These are phyloP conservation scores for Polygonum maritimum DNA, from an alignment of 148 eudicot species.

Conservation along the genomic window DNA sequence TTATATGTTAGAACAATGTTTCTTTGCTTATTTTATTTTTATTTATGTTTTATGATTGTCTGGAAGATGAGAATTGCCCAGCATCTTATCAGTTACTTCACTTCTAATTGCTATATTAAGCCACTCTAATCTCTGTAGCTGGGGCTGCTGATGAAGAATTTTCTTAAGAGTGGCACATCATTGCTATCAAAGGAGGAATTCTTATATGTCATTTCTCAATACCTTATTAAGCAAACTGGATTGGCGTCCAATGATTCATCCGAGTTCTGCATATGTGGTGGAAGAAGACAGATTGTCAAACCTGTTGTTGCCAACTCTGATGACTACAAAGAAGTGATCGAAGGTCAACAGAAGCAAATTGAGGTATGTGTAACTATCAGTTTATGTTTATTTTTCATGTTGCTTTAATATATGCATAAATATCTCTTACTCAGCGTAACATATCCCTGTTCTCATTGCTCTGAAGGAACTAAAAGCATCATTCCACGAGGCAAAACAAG, in stretches of 20 bases:
- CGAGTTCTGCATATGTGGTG: conserved; percentile 68
- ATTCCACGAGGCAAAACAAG: conserved; percentile 40
- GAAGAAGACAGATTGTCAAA: conserved; percentile 26
- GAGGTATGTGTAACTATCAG: conserved; percentile 28
- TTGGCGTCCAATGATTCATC: conserved; percentile 36
- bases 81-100: not conserved
- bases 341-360: conserved; percentile 57
- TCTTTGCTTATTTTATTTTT: not conserved
- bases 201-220: conserved; percentile 49
- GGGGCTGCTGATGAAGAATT: conserved; percentile 53
- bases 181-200: conserved; percentile 51
- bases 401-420: not conserved
- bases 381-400: not conserved
- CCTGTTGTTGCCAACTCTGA: conserved; percentile 15
- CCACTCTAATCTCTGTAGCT: conserved; percentile 32
- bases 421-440: not conserved
- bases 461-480: conserved; percentile 56
- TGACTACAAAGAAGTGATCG: conserved; percentile 28
- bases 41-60: not conserved
- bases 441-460: not conserved
- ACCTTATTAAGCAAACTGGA: conserved; percentile 48
- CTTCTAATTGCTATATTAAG: not conserved
- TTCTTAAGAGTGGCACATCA: conserved; percentile 36
- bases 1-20: not conserved
- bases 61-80: too few relatives aligned